A percentile compares a stretch with the other conserved stretches of the same genome.
Conservation (phyloP, 305 asterid genomes). For the Coffea humblotiana region DNA sequence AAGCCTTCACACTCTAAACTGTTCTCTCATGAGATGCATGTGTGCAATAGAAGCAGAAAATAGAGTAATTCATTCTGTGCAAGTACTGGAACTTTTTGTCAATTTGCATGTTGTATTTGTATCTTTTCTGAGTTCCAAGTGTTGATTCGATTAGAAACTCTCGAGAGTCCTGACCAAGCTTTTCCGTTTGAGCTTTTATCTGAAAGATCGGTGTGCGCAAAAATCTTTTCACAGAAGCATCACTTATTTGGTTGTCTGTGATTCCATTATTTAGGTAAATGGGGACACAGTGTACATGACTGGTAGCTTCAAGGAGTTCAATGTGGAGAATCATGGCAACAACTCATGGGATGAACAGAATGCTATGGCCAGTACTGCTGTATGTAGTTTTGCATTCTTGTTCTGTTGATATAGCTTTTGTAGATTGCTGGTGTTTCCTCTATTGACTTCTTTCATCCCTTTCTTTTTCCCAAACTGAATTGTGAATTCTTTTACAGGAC, state of each 20-base stretch:
- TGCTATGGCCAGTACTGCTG: constrained; percentile 77
- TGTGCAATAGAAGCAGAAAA: background rate
- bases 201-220: background rate
- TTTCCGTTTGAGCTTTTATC: background rate
- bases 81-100: background rate
- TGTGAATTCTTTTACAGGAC: constrained; percentile 50
- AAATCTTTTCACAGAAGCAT: background rate
- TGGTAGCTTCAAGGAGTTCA: constrained; percentile 80
- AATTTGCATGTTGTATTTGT: background rate
- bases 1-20: background rate
- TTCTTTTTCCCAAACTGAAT: background rate
- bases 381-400: constrained; percentile 38
- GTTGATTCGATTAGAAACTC: background rate
- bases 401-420: background rate
- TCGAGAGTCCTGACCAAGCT: background rate
- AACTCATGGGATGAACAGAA: constrained; percentile 79
- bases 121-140: background rate
- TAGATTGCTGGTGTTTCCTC: background rate
- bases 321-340: constrained; percentile 59
- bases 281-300: constrained; percentile 86
- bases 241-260: background rate
- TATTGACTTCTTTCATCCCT: background rate
- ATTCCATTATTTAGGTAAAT: constrained; percentile 60
- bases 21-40: background rate
- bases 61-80: background rate